Base-by-base conservation (phyloP, 2,329 filamentous ascomycete genomes). In the Lasiodiplodia gonubiensis region DNA sequence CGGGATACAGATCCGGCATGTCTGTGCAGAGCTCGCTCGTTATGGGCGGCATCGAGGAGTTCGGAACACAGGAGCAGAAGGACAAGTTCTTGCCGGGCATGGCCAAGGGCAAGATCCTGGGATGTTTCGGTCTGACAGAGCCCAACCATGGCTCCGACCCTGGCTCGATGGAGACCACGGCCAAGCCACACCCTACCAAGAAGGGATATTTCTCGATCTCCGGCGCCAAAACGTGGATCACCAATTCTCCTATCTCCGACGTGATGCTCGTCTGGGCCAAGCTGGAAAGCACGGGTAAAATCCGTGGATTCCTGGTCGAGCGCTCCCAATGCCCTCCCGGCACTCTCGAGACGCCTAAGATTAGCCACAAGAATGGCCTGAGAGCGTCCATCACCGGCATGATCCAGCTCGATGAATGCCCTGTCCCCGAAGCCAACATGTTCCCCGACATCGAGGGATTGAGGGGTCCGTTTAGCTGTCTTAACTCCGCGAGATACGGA, bases 281-380 rank as follows among this genome's bases (percentile, higher is more conserved):
- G 83, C 82, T 97, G 57, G 88, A 95, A 70, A 91, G 91, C 72
- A 96, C 93, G 25, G 94, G 93, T 70, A 97, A 97, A 85, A 98
- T 99, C 72, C 88, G 92, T 57, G 95, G 95, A 0, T 99, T 98
- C 80, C 80, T 97, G 57, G 86, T 99, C 37, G 93, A 99, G 80
- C 87, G 94, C 72, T 88, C 89, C 72, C 86, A 92, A 72, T 97
- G 94, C 75, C 94, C 94, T 1, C 85, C 92, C 0, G 94, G 95
- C 2, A 96, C 94, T 0, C 85, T 99, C 16, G 93, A 95, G 79
- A 99, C 95, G 6, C 95, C 95, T 1, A 83, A 91, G 14, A 90
- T 99, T 78, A 96, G 96, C 84, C 88, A 98, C 83, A 99, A 99
- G 86, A 97, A 92, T 70, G 95, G 94, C 1, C 87, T 99, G 37